Conservation (phyloP, 2,329 filamentous ascomycete species). For the Cercospora brassicicola region DNA sequence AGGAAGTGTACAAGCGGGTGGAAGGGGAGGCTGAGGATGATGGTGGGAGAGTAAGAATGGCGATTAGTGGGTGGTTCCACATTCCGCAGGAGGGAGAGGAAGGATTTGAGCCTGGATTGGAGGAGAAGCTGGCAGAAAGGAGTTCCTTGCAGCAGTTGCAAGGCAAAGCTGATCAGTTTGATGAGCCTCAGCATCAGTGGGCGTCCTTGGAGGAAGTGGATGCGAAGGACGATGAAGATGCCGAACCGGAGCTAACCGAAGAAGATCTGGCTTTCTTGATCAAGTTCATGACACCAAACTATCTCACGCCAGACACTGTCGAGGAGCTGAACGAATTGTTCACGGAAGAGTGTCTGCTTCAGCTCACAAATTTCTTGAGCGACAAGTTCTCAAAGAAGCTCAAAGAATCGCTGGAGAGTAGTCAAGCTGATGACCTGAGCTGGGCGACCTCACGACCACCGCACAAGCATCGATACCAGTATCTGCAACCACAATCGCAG, state of each 20-base stretch:
- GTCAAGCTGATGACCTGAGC: conserved; percentile 51
- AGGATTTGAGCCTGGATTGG: conserved; percentile 81
- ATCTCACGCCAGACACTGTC: conserved; percentile 87
- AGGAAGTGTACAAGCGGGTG: conserved; percentile 82
- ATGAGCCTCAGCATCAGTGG: conserved; percentile 68
- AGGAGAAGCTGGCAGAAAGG: conserved; percentile 83
- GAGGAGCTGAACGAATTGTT: conserved; percentile 80
- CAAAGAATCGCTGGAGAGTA: conserved; percentile 66
- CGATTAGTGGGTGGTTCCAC: conserved; percentile 98
- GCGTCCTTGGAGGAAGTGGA: conserved; percentile 44
- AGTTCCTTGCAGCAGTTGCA: conserved; percentile 92
- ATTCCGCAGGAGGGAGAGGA: conserved; percentile 94
- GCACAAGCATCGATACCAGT: conserved; percentile 93
- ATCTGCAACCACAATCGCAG: too few relatives aligned
- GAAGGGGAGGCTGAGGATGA: conserved; percentile 63
- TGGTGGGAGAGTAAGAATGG: conserved; percentile 84
- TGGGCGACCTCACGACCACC: conserved; percentile 68
- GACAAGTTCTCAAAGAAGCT: conserved; percentile 73
- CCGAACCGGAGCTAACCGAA: conserved; percentile 64
- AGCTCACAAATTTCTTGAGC: conserved; percentile 74
- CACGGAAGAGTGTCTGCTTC: conserved; percentile 77
- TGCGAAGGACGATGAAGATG: conserved; percentile 60
- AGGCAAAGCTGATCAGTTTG: conserved; percentile 85
- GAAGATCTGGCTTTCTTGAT: conserved; percentile 85
- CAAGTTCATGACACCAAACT: conserved; percentile 84